Percentiles rank a stretch among this genome's conserved stretches.
phyloP scores from a whole-genome alignment of 2,329 filamentous ascomycete species.

The Cladosporium sp. region DNA sequence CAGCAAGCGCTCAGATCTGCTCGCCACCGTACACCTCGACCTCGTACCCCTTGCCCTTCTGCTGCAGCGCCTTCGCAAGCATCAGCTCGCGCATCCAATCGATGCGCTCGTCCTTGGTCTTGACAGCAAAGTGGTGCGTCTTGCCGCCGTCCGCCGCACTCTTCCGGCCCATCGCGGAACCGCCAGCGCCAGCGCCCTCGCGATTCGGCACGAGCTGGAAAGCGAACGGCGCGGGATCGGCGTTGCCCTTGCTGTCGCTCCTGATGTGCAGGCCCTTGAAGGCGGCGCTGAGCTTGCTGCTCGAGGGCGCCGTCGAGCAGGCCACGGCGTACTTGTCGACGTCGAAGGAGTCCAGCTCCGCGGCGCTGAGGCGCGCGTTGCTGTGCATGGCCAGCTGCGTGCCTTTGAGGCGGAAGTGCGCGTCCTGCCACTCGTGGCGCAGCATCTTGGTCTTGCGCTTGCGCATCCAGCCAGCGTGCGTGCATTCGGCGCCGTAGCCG shows the following conservation, averaged over 20 bases:
- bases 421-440: slow-evolving; percentile 88
- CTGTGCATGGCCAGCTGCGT: slow-evolving; percentile 61
- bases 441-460: slow-evolving; percentile 86
- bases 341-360: slow-evolving; percentile 73
- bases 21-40: slow-evolving; percentile 65
- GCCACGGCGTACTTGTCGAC: slow-evolving; percentile 85
- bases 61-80: slow-evolving; percentile 79
- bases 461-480: slow-evolving; percentile 72
- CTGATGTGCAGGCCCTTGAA: slow-evolving; percentile 70
- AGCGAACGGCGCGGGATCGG: slow-evolving; percentile 57
- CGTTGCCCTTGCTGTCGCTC: slow-evolving; percentile 34
- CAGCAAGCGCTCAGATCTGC: background rate
- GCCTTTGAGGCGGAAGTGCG: slow-evolving; percentile 75
- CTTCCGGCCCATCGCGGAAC: background rate
- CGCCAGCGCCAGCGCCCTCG: slow-evolving; percentile 31
- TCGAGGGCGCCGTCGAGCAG: slow-evolving; percentile 69
- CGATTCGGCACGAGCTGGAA: slow-evolving; percentile 76
- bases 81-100: slow-evolving; percentile 96
- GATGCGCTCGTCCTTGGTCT: slow-evolving; percentile 79
- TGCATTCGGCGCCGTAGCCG: slow-evolving; percentile 30
- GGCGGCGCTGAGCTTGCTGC: slow-evolving; percentile 76
- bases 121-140: slow-evolving; percentile 90
- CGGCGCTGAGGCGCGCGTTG: slow-evolving; percentile 46
- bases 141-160: slow-evolving; percentile 56
- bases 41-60: slow-evolving; percentile 77